A percentile compares a stretch with the other conserved stretches of the same genome.
phyloP scores from a whole-genome alignment of 2,329 filamentous ascomycete species.

The Trichoderma asperellum region DNA sequence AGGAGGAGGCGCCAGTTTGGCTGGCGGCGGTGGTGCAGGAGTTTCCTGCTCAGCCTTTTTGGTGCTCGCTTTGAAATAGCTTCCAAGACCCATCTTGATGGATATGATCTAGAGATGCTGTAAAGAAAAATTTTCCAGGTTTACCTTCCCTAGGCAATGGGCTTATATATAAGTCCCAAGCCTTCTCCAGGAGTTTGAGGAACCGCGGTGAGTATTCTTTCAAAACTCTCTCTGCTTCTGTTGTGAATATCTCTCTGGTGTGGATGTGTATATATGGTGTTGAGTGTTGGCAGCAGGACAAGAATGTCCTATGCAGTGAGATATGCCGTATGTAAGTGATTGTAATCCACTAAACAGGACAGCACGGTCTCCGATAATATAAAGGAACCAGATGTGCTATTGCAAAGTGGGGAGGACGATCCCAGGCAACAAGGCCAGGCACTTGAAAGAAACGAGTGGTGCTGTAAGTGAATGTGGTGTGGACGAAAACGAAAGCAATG shows the following conservation, averaged over 20 bases:
- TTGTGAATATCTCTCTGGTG: neutral
- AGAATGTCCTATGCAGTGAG: neutral
- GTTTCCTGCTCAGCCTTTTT: constrained; percentile 28
- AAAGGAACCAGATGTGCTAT: neutral
- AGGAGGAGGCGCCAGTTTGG: constrained; percentile 32
- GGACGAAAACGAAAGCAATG: constrained; percentile 23
- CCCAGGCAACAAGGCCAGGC: neutral
- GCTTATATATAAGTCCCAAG: constrained; percentile 24
- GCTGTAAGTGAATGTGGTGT: constrained; percentile 28
- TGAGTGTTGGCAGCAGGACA: neutral
- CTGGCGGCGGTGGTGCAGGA: constrained; percentile 29
- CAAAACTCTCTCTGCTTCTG: neutral
- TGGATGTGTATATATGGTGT: neutral
- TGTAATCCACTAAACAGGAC: neutral
- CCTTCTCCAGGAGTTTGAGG: neutral
- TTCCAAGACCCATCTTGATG: constrained; percentile 60
- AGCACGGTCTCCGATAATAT: constrained; percentile 9
- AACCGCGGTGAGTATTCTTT: neutral
- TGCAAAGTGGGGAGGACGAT: neutral
- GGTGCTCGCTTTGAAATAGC: constrained; percentile 61
- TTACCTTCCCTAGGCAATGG: constrained; percentile 22
- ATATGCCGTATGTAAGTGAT: constrained; percentile 2
- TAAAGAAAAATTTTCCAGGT: neutral
- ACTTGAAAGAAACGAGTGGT: constrained; percentile 10
- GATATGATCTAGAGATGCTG: neutral